These are phyloP conservation scores for Geotrichum restrictum DNA, from an alignment of 1,139 yeast species.

Conservation along the genomic window DNA sequence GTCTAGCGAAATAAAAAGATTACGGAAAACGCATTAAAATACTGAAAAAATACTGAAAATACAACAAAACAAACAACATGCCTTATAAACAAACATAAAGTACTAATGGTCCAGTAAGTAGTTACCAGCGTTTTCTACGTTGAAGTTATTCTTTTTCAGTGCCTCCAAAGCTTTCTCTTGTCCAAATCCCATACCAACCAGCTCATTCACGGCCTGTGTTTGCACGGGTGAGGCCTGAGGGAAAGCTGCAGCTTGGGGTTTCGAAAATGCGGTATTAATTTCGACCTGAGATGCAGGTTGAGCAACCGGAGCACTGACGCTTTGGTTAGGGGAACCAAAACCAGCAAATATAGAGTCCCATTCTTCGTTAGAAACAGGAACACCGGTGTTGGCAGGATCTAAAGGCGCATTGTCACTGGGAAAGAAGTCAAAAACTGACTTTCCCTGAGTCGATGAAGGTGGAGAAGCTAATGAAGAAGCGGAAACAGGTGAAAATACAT, in stretches of 20 bases:
- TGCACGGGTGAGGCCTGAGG: constrained; percentile 20
- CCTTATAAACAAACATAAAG: background rate
- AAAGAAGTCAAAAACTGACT: constrained; percentile 6
- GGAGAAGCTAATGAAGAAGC: background rate
- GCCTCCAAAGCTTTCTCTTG: constrained; percentile 63
- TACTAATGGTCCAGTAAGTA: constrained; percentile 61
- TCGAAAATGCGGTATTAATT: constrained; percentile 29
- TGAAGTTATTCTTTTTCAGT: constrained; percentile 63
- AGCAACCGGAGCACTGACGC: constrained; percentile 13
- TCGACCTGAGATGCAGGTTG: constrained; percentile 24
- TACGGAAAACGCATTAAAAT: background rate
- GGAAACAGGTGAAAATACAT: background rate
- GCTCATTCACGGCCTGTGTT: constrained; percentile 50
- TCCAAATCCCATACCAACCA: constrained; percentile 87
- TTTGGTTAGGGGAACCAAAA: constrained; percentile 36
- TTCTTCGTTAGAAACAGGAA: constrained; percentile 52
- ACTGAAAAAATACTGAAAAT: background rate
- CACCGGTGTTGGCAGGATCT: background rate
- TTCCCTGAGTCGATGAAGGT: background rate
- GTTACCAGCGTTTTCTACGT: constrained; percentile 81
- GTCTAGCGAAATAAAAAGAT: background rate
- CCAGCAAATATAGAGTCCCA: constrained; percentile 96
- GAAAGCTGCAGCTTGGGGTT: constrained; percentile 14
- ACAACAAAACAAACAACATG: background rate
- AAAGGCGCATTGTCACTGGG: background rate